phyloP scores from a whole-genome alignment of 768 basidiomycete genomes.

The Lyophyllum decastes region DNA sequence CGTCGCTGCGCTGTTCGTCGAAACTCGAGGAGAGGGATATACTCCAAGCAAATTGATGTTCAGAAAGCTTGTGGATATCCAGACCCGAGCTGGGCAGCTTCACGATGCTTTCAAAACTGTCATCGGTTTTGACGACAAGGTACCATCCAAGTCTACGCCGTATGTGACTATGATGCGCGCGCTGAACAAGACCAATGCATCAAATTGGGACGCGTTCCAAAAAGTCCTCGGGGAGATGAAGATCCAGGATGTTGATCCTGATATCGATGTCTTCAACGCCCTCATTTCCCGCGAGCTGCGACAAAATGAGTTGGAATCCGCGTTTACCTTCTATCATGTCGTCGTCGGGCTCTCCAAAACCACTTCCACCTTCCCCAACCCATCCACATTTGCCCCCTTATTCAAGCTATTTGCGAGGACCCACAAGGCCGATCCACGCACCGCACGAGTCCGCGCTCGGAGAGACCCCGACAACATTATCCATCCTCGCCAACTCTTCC shows the following conservation, averaged over 20 bases:
- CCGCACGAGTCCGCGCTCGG: conserved; percentile 19
- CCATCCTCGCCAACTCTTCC: conserved; percentile 43
- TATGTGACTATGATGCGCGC: conserved; percentile 42
- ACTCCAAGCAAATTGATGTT: conserved; percentile 33
- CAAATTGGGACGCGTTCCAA: conserved; percentile 30
- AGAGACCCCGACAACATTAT: conserved; percentile 23
- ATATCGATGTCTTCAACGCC: conserved; percentile 47
- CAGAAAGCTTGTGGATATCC: conserved; percentile 36
- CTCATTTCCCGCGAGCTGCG: conserved; percentile 44
- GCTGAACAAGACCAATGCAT: conserved; percentile 30
- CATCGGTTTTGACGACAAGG: conserved; percentile 18
- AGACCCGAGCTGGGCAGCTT: conserved; percentile 31
- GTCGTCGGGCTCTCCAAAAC: conserved; percentile 34
- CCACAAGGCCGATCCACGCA: conserved; percentile 13
- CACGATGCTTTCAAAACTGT: conserved; percentile 30
- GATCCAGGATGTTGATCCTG: conserved; percentile 34
- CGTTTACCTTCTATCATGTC: conserved; percentile 44
- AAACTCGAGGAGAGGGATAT: conserved; percentile 20
- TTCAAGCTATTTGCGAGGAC: conserved; percentile 32
- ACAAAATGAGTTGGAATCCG: conserved; percentile 29
- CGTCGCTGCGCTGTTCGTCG: conserved; percentile 23
- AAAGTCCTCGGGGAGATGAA: conserved; percentile 41
- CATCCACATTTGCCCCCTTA: conserved; percentile 43
- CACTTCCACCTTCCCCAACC: conserved; percentile 37
- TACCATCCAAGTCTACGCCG: conserved; percentile 20